Conservation (phyloP, 306 rosid species). For the Mimosa pudica region DNA sequence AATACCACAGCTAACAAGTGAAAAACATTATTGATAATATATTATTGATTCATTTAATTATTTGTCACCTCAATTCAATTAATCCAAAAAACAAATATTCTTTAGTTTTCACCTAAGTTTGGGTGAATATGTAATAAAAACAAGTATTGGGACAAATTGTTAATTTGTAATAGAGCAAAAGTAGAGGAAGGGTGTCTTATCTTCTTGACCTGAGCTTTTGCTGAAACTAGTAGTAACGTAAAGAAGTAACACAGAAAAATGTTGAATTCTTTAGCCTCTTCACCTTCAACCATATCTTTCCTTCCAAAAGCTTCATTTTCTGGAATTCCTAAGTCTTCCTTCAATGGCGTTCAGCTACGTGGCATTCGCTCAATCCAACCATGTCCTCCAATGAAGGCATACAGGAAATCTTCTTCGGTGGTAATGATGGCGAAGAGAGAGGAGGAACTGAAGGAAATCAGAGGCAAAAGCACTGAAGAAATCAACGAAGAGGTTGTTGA, state of each 20-base stretch:
- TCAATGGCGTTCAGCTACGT: constrained; percentile 47
- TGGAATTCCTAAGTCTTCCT: constrained; percentile 46
- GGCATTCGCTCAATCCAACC: constrained; percentile 41
- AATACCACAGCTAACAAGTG: too few species aligned
- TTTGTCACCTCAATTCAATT: too few species aligned
- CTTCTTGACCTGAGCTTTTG: neutral
- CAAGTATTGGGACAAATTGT: neutral
- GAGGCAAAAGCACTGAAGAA: constrained; percentile 64
- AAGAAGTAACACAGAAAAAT: constrained; percentile 31
- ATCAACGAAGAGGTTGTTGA: constrained; percentile 82
- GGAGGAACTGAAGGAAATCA: constrained; percentile 72
- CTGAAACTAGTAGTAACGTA: neutral
- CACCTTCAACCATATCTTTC: constrained; percentile 43
- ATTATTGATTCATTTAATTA: too few species aligned
- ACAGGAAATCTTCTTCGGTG: constrained; percentile 43
- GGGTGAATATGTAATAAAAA: neutral
- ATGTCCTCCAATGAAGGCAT: constrained; percentile 32
- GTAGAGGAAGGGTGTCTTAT: neutral
- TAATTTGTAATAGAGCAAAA: neutral
- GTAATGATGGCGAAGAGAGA: constrained; percentile 90
- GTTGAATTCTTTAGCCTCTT: constrained; percentile 47
- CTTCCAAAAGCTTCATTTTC: constrained; percentile 33
- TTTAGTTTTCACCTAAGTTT: neutral
- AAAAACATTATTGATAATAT: too few species aligned
- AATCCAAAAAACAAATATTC: too few species aligned